phyloP scores from a whole-genome alignment of 371 early-diverging fungal genomes.

The Catenaria anguillulae region DNA sequence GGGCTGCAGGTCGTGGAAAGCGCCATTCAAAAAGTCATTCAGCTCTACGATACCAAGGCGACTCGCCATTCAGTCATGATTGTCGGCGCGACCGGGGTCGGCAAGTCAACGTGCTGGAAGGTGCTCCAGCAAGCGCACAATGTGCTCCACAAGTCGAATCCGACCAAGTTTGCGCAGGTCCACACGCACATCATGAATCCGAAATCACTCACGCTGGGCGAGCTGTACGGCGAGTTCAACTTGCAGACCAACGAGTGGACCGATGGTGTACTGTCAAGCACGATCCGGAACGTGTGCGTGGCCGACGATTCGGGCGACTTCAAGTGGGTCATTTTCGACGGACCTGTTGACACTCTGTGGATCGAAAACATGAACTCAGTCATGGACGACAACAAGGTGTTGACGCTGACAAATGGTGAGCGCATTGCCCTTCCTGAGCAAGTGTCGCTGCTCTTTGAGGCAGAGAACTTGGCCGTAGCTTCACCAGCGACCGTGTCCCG shows the following conservation, averaged over 20 bases:
- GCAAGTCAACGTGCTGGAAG: conserved; percentile 35
- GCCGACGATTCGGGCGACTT: conserved; percentile 30
- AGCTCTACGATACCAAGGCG: conserved; percentile 34
- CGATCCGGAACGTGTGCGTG: conserved; percentile 28
- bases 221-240: conserved; percentile 39
- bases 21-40: conserved; percentile 26
- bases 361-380: conserved; percentile 48
- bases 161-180: conserved; percentile 22
- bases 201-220: conserved; percentile 33
- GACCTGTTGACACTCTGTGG: conserved; percentile 41
- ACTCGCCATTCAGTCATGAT: conserved; percentile 34
- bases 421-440: conserved; percentile 36
- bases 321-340: conserved; percentile 44
- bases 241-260: conserved; percentile 38
- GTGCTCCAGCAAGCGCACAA: conserved; percentile 22
- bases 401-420: conserved; percentile 41
- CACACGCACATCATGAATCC: conserved; percentile 31
- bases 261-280: conserved; percentile 36
- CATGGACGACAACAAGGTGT: conserved; percentile 42
- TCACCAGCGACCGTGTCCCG: conserved; percentile 47
- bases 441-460: conserved; percentile 41
- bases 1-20: conserved; percentile 17
- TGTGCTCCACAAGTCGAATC: conserved; percentile 18
- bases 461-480: conserved; percentile 28
- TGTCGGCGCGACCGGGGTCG: conserved; percentile 33